Evolutionary conservation across 495 filamentous ascomycete species (phyloP).

Genomic region (Hypoxylon intermedium): DNA sequence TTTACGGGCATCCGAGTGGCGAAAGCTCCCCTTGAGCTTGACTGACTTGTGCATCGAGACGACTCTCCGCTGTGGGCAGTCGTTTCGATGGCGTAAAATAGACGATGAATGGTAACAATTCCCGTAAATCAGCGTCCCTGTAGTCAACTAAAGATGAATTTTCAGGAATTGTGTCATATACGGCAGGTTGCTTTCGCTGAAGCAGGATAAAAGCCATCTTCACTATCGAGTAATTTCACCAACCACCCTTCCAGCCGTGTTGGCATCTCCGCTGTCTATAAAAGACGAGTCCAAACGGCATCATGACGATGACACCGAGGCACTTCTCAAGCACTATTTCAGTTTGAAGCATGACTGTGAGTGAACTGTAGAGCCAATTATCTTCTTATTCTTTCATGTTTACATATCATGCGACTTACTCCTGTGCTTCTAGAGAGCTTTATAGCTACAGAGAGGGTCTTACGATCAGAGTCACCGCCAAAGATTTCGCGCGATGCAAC

Average conservation of each 20-base stretch:
- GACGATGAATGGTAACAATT: conserved; percentile 75
- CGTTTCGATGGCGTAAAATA: conserved; percentile 90
- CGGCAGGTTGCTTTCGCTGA: conserved; percentile 82
- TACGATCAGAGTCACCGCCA: background rate
- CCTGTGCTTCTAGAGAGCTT: background rate
- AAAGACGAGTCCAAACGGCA: conserved; percentile 37
- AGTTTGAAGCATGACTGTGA: conserved; percentile 71
- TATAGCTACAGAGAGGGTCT: background rate
- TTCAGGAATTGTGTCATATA: conserved; percentile 79
- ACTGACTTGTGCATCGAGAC: conserved; percentile 90
- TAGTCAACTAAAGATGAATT: conserved; percentile 22
- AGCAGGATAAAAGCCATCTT: conserved; percentile 78
- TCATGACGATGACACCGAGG: conserved; percentile 67
- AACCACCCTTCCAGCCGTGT: conserved; percentile 21
- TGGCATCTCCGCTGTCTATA: conserved; percentile 29
- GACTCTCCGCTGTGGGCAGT: conserved; percentile 88
- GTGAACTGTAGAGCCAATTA: background rate
- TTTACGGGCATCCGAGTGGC: conserved; percentile 68
- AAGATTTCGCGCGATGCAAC: background rate
- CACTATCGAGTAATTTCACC: conserved; percentile 80
- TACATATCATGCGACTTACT: background rate
- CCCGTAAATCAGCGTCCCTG: background rate
- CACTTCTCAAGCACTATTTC: conserved; percentile 78
- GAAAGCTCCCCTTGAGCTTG: conserved; percentile 78
- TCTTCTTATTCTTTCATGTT: background rate